A percentile compares a stretch with the other conserved stretches of the same genome.
These are phyloP conservation scores for Infundibulicybe gibba DNA, from an alignment of 768 basidiomycete genomes.

Conservation along the genomic window DNA sequence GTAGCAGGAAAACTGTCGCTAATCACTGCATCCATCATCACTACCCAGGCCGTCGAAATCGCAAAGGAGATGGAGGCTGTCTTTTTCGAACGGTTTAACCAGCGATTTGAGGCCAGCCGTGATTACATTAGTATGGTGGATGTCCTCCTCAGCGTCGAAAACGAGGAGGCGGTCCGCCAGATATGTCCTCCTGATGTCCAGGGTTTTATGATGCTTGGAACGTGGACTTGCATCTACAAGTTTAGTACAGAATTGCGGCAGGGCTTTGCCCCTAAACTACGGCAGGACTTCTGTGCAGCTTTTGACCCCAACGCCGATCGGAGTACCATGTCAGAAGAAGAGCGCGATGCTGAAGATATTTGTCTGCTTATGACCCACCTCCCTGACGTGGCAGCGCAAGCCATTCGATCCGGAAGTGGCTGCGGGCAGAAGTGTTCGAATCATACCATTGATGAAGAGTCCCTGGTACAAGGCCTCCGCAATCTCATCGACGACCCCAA, in stretches of 20 bases:
- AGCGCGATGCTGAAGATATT: constrained; percentile 2
- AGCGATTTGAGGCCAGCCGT: neutral
- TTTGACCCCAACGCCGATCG: neutral
- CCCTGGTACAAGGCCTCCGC: constrained; percentile 6
- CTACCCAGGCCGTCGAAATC: constrained; percentile 7
- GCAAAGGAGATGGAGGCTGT: constrained; percentile 8
- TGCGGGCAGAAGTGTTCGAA: neutral
- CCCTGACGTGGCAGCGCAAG: constrained; percentile 4
- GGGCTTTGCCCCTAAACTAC: neutral
- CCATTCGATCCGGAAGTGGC: neutral
- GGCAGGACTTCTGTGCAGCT: neutral
- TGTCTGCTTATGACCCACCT: constrained; percentile 4
- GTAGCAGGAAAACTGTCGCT: constrained; percentile 1
- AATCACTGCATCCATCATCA: constrained; percentile 7
- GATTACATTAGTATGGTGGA: neutral
- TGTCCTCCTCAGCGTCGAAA: neutral
- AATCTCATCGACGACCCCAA: constrained; percentile 3
- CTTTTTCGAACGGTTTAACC: neutral
- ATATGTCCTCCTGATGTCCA: no score
- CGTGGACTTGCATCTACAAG: neutral
- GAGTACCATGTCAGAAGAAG: neutral
- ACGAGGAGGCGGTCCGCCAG: no score
- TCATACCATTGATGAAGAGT: constrained; percentile 3
- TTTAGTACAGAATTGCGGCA: neutral
- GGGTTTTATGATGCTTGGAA: constrained; percentile 1